Evolutionary conservation across 1,284 basidiomycete species (phyloP), one percentile per base, ranked within the genome.

Genomic region (Pterulicium gracile): DNA sequence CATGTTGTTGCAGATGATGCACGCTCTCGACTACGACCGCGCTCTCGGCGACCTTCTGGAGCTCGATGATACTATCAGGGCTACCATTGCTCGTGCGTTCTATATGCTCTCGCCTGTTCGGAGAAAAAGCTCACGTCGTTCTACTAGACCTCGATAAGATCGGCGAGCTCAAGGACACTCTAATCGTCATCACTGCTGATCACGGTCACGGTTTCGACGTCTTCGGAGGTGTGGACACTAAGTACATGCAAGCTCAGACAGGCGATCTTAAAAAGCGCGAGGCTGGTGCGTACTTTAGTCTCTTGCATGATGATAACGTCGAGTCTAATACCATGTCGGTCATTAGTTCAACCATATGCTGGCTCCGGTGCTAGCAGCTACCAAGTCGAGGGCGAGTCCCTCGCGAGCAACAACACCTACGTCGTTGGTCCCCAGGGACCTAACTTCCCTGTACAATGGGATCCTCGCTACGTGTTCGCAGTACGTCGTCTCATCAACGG

Each of bases 161-260:
- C 43, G 66, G 67, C 22, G 62, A 68, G 50, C 58, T 58, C 32
- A 61, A 69, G 12, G 55, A 67, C 45, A 69, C 66, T 2, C 54
- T 69, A 12, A 66, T 68, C 39, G 60, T 68, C 36, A 61, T 68
- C 17, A 69, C 66, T 43, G 67, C 67, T 41, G 67, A 68, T 51
- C 67, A 69, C 46, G 66, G 67, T 13, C 67, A 69, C 48, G 67
- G 67, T 32, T 61, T 64, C 53, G 65, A 69, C 46, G 66, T 69
- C 40, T 69, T 66, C 51, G 67, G 67, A 43, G 58, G 62, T 48
- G 64, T 64, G 23, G 67, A 69, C 52, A 68, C 66, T 43, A 64
- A 66, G 44, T 69, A 69, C 50, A 57, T 69, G 34, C 55, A 58
- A 23, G 58, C 60, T 1, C 66, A 68, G 48, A 61, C 54, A 2